These are phyloP conservation scores for Exophiala dermatitidis DNA, from an alignment of 2,329 filamentous ascomycete genomes.

Conservation along the genomic window DNA sequence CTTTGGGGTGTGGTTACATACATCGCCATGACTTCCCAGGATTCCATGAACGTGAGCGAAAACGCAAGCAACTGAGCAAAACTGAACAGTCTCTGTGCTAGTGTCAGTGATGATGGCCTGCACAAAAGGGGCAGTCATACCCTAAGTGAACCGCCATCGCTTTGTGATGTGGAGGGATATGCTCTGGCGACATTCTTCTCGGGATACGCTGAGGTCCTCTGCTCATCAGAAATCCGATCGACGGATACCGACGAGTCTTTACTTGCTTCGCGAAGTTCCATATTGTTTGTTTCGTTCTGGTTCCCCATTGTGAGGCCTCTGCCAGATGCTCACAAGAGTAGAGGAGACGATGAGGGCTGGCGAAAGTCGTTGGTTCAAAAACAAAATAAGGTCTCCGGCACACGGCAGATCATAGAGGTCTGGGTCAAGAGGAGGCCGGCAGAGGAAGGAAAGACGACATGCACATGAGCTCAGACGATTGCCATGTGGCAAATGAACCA, in stretches of 20 bases:
- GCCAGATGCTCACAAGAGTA: no score
- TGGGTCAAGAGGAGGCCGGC: neutral
- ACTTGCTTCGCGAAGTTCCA: conserved; percentile 6
- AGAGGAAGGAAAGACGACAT: neutral
- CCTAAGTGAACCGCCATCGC: conserved; percentile 2
- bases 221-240: conserved; percentile 7
- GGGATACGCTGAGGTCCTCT: neutral
- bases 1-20: conserved; percentile 2
- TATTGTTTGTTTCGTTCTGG: conserved; percentile 6
- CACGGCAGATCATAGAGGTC: neutral
- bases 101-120: neutral
- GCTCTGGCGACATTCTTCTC: conserved; percentile 14
- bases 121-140: conserved; percentile 1
- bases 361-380: neutral
- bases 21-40: conserved; percentile 24
- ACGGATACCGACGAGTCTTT: conserved; percentile 8
- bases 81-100: conserved; percentile 18
- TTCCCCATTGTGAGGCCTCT: conserved; percentile 1
- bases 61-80: conserved; percentile 24
- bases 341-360: no score
- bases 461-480: neutral
- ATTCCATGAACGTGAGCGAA: conserved; percentile 23
- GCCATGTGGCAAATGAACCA: conserved; percentile 7
- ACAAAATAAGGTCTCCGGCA: neutral
- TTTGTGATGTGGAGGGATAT: conserved; percentile 3